phyloP scores from a whole-genome alignment of 768 basidiomycete species.

The Suillus subalutaceus region DNA sequence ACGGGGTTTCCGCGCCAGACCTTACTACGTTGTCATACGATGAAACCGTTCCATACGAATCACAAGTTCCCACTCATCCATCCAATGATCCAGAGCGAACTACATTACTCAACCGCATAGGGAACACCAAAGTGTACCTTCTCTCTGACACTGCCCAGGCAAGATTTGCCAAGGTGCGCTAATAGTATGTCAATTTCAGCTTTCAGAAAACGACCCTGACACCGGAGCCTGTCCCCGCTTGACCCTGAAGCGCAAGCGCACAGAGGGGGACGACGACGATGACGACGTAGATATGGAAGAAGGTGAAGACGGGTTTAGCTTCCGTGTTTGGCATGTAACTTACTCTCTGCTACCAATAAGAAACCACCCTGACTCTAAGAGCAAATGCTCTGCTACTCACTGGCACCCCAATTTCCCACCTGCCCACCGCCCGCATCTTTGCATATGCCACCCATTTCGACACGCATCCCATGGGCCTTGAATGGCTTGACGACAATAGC shows the following conservation, averaged over 20 bases:
- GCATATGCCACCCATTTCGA: slow-evolving; percentile 83
- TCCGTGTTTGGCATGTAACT: slow-evolving; percentile 14
- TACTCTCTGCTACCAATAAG: slow-evolving; percentile 29
- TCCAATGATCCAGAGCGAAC: slow-evolving; percentile 29
- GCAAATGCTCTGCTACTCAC: slow-evolving; percentile 71
- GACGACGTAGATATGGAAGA: slow-evolving; percentile 36
- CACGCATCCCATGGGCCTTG: slow-evolving; percentile 70
- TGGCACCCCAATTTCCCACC: slow-evolving; percentile 72
- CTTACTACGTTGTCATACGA: slow-evolving; percentile 51
- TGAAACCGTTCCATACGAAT: slow-evolving; percentile 57
- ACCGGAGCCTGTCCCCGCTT: slow-evolving; percentile 30
- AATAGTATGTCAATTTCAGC: slow-evolving; percentile 40
- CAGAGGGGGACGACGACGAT: slow-evolving; percentile 39
- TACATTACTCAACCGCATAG: slow-evolving; percentile 66
- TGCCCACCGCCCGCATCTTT: slow-evolving; percentile 78
- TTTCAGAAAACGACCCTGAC: slow-evolving; percentile 48
- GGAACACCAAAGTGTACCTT: slow-evolving; percentile 75
- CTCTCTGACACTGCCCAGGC: slow-evolving; percentile 67
- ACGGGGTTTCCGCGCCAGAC: slow-evolving; percentile 36
- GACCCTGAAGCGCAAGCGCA: slow-evolving; percentile 52
- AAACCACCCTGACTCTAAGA: slow-evolving; percentile 45
- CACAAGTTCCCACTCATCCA: slow-evolving; percentile 47
- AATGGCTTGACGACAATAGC: slow-evolving; percentile 86
- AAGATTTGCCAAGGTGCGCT: slow-evolving; percentile 75
- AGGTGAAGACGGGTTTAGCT: slow-evolving; percentile 16